A percentile compares a stretch with the other conserved stretches of the same genome.
Conservation (phyloP, 306 rosid genomes). For the Glycine tomentella region DNA sequence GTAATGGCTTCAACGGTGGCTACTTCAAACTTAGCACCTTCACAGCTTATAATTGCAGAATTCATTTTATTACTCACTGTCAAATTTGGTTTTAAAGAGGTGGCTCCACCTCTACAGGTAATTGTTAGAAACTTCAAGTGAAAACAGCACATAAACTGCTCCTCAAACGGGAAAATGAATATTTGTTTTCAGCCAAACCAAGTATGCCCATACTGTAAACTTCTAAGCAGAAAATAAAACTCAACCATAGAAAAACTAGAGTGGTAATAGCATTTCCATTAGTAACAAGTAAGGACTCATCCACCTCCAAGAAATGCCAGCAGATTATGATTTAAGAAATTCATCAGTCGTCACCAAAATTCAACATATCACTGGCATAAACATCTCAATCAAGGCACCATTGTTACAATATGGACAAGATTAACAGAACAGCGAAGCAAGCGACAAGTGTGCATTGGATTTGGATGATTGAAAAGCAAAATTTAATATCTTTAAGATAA, state of each 20-base stretch:
- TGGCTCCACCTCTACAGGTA: neutral
- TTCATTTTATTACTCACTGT: neutral
- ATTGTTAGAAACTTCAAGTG: neutral
- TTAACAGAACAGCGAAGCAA: neutral
- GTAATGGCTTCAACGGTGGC: too few relatives aligned
- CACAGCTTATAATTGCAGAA: neutral
- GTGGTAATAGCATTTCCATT: neutral
- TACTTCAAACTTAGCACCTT: conserved; percentile 5
- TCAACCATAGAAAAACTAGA: neutral
- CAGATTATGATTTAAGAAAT: neutral
- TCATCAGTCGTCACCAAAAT: neutral
- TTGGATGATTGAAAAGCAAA: conserved; percentile 14
- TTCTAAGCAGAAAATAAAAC: too few relatives aligned
- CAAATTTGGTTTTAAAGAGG: neutral
- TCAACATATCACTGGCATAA: conserved; percentile 13
- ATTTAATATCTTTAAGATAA: neutral
- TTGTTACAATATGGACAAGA: neutral
- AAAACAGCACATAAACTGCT: neutral
- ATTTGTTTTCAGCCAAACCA: neutral
- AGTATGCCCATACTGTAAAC: neutral
- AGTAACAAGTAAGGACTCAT: neutral
- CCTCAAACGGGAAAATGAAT: neutral
- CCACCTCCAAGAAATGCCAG: neutral
- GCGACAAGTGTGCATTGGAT: too few relatives aligned
- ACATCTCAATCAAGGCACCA: neutral